phyloP scores from a whole-genome alignment of 345 rosid genomes.

The Kernera saxatilis region DNA sequence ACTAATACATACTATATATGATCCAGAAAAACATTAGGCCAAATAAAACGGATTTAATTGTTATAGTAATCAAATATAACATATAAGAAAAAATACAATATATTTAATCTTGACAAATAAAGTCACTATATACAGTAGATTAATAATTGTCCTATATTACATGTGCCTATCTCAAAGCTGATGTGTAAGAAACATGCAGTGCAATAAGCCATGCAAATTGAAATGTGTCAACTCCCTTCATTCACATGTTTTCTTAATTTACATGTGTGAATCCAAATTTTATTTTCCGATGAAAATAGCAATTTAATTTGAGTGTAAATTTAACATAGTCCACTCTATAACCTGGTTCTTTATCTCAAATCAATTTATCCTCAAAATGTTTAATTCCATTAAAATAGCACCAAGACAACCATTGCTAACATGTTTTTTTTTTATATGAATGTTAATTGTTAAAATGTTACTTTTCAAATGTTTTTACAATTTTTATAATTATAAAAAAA shows the following conservation, averaged over 20 bases:
- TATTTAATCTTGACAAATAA: too few relatives aligned
- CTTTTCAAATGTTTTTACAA: too few relatives aligned
- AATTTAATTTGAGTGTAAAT: not conserved
- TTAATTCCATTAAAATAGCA: too few relatives aligned
- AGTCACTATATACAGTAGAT: too few relatives aligned
- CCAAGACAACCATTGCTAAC: too few relatives aligned
- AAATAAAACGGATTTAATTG: not conserved
- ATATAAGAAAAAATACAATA: too few relatives aligned
- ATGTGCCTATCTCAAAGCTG: conserved; percentile 6
- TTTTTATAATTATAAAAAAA: too few relatives aligned
- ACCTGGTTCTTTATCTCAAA: not conserved
- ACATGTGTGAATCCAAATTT: not conserved
- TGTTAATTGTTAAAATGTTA: too few relatives aligned
- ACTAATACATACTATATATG: not conserved
- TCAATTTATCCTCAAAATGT: not conserved
- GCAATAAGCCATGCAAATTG: conserved; percentile 18
- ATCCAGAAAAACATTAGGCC: not conserved
- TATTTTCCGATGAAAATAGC: not conserved
- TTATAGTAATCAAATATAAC: not conserved
- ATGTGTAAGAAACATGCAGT: conserved; percentile 23
- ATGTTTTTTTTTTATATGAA: too few relatives aligned
- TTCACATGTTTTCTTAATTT: not conserved
- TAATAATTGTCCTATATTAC: conserved; percentile 1
- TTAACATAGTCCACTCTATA: conserved; percentile 5
- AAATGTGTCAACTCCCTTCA: conserved; percentile 6